A percentile compares a stretch with the other conserved stretches of the same genome.
Conservation (phyloP, 1,139 yeast species). For the Tardiomyces depauwii region DNA sequence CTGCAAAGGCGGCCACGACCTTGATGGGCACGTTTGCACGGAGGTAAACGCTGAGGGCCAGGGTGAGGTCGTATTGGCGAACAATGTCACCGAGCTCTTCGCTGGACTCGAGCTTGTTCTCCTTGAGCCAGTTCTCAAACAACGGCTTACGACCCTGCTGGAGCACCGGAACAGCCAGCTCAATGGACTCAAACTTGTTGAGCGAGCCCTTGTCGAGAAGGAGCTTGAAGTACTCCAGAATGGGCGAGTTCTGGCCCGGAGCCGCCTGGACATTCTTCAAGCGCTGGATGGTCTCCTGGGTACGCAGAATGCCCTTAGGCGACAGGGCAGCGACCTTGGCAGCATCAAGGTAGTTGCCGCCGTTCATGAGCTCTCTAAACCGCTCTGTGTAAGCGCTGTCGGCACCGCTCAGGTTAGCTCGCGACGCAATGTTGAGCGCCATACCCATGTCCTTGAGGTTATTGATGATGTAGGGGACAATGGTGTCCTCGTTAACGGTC, state of each 20-base stretch:
- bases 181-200: constrained; percentile 89
- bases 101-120: constrained; percentile 84
- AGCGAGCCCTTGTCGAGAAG: constrained; percentile 86
- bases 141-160: constrained; percentile 93
- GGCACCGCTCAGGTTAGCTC: constrained; percentile 97
- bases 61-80: constrained; percentile 71
- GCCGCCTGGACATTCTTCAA: constrained; percentile 88
- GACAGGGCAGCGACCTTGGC: constrained; percentile 97
- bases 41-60: constrained; percentile 86
- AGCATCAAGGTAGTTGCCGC: constrained; percentile 85
- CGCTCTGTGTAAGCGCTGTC: constrained; percentile 86
- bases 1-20: constrained; percentile 89
- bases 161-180: constrained; percentile 88
- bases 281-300: constrained; percentile 88
- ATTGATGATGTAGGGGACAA: constrained; percentile 82
- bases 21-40: constrained; percentile 79
- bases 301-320: constrained; percentile 69
- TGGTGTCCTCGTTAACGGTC: constrained; percentile 73
- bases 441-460: constrained; percentile 78
- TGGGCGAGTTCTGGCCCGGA: constrained; percentile 93
- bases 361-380: constrained; percentile 71
- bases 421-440: constrained; percentile 81
- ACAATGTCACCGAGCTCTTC: constrained; percentile 97
- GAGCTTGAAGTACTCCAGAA: constrained; percentile 85
- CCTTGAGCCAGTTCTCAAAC: constrained; percentile 93